A percentile compares a stretch with the other conserved stretches of the same genome.
These are phyloP conservation scores for Euphorbia pulcherrima DNA, from an alignment of 345 rosid species.

Conservation along the genomic window DNA sequence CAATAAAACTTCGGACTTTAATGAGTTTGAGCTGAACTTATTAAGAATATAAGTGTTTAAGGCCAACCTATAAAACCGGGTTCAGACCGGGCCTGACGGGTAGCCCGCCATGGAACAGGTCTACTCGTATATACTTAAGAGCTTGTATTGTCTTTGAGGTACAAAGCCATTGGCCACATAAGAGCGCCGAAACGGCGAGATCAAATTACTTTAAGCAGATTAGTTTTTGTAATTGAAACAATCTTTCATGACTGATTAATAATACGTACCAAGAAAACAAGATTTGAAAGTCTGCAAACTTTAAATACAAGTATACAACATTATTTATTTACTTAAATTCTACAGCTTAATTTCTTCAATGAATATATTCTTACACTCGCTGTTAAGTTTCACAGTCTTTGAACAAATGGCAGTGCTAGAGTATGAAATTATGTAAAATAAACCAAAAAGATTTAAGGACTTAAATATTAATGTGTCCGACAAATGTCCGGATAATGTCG, in stretches of 20 bases:
- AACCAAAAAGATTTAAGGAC: neutral
- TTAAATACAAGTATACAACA: neutral
- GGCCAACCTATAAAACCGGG: too few species aligned
- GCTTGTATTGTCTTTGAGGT: too few species aligned
- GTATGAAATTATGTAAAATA: neutral
- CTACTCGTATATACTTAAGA: too few species aligned
- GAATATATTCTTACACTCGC: neutral
- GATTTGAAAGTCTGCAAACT: neutral
- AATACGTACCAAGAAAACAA: neutral
- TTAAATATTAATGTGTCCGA: too few species aligned
- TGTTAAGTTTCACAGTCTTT: neutral
- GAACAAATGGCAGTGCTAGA: neutral
- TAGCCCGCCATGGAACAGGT: too few species aligned
- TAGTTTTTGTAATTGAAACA: neutral
- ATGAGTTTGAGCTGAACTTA: too few species aligned
- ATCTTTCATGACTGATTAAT: neutral
- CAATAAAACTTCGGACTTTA: too few species aligned
- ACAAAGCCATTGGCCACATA: neutral
- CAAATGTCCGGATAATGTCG: too few species aligned
- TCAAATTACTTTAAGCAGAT: neutral
- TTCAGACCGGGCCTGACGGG: too few species aligned
- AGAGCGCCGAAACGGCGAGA: neutral
- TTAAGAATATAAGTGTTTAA: too few species aligned
- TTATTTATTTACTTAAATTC: neutral
- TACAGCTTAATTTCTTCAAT: slow-evolving; percentile 3